Conservation (phyloP, 106 monocot genomes). For the Dendrobium officinale region DNA sequence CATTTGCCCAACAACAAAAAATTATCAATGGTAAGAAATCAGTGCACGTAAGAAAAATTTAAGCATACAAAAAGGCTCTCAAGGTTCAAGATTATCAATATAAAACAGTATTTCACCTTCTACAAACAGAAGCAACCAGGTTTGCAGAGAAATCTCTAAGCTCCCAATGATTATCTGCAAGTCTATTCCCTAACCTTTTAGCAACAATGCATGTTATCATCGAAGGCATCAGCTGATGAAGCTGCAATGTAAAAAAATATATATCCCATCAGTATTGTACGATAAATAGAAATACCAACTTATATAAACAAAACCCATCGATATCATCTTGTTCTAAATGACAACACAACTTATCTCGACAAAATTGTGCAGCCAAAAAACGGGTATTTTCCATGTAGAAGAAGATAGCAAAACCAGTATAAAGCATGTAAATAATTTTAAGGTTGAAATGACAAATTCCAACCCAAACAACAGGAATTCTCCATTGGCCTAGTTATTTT, state of each 20-base stretch:
- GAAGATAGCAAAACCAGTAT: not conserved
- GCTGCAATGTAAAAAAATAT: conserved; percentile 35
- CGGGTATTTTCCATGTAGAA: not conserved
- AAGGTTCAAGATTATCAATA: not conserved
- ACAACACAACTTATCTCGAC: not conserved
- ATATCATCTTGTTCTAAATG: not conserved
- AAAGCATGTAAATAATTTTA: not conserved
- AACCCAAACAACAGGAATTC: not conserved
- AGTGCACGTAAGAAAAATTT: conserved; percentile 1
- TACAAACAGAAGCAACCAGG: conserved; percentile 80
- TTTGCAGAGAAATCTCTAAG: conserved; percentile 91
- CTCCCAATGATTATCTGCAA: conserved; percentile 94
- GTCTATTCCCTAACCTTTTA: conserved; percentile 73
- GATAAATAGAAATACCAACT: not conserved
- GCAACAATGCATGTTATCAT: conserved; percentile 97
- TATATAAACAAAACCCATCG: not conserved
- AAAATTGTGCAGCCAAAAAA: not conserved
- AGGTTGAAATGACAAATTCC: not conserved
- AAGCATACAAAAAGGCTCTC: not conserved
- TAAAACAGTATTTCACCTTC: conserved; percentile 44
- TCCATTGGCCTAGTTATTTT: not conserved
- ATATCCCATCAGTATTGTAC: not conserved
- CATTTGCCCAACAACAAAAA: not conserved
- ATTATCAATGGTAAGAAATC: not conserved
- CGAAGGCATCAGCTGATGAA: conserved; percentile 98